Evolutionary conservation across 2,329 filamentous ascomycete species (phyloP).

Genomic region (Colletotrichum sp.): DNA sequence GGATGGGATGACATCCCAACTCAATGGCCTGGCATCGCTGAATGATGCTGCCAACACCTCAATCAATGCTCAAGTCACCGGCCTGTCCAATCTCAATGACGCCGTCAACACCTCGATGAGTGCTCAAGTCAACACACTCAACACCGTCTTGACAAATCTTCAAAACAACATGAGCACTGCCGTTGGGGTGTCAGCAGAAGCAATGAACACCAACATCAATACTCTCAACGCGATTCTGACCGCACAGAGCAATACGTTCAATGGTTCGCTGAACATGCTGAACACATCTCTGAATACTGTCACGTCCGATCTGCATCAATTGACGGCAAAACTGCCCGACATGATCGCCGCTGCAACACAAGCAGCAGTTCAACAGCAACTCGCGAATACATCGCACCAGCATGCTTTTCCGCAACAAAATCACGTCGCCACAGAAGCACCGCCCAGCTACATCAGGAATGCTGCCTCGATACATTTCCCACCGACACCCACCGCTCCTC

Average conservation of each 20-base stretch:
- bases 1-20: neutral
- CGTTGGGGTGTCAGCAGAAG: too few species aligned
- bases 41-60: too few species aligned
- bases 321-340: neutral
- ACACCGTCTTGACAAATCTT: fast-evolving
- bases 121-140: neutral
- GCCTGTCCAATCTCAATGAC: too few species aligned
- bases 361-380: neutral
- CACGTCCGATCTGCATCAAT: fast-evolving
- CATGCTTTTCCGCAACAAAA: fast-evolving
- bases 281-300: neutral
- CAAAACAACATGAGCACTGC: neutral
- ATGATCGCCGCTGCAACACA: neutral
- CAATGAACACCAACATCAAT: neutral
- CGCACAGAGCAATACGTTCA: neutral
- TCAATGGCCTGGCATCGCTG: too few species aligned
- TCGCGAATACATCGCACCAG: neutral
- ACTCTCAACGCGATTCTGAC: neutral
- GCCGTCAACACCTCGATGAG: neutral
- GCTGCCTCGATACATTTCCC: neutral
- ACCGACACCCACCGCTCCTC: neutral
- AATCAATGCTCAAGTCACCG: too few species aligned
- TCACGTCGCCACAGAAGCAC: neutral
- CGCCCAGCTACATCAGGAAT: neutral
- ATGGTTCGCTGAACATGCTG: neutral